Evolutionary conservation across 78 protist species (phyloP).

Genomic region (Polysphondylium violaceum): DNA sequence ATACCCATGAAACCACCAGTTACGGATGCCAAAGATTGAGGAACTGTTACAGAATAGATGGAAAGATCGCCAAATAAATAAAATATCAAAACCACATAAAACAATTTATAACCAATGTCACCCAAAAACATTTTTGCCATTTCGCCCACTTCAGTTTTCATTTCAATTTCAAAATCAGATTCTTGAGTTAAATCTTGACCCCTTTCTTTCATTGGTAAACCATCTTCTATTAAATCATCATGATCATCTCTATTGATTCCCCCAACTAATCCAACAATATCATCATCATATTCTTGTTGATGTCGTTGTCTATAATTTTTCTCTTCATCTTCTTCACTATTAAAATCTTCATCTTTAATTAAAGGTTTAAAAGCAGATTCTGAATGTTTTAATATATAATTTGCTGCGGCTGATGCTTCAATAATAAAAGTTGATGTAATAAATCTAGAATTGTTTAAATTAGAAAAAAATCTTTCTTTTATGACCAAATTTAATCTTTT

Average conservation of each 20-base stretch:
- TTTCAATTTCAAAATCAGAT: constrained; percentile 17
- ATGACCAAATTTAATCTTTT: not conserved
- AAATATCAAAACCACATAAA: constrained; percentile 52
- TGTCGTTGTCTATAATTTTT: not conserved
- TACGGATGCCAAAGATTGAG: constrained; percentile 48
- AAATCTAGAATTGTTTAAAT: constrained; percentile 3
- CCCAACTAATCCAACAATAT: not conserved
- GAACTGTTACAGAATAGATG: constrained; percentile 72
- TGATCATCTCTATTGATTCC: not conserved
- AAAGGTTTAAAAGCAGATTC: too few species aligned
- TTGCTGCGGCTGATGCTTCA: constrained; percentile 63
- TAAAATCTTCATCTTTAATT: not conserved
- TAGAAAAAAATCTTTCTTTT: not conserved
- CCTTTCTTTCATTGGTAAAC: not conserved
- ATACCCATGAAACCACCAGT: constrained; percentile 45
- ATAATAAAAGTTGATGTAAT: constrained; percentile 74
- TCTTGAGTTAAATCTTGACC: not conserved
- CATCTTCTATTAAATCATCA: not conserved
- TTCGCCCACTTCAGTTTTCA: constrained; percentile 61
- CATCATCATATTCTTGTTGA: not conserved
- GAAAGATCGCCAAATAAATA: constrained; percentile 76
- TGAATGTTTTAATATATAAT: constrained; percentile 29
- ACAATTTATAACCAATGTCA: constrained; percentile 59
- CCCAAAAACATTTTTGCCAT: constrained; percentile 51
- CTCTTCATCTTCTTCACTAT: constrained; percentile 2